phyloP scores from a whole-genome alignment of 139 green algal genomes.

The Zygnema cylindricum region DNA sequence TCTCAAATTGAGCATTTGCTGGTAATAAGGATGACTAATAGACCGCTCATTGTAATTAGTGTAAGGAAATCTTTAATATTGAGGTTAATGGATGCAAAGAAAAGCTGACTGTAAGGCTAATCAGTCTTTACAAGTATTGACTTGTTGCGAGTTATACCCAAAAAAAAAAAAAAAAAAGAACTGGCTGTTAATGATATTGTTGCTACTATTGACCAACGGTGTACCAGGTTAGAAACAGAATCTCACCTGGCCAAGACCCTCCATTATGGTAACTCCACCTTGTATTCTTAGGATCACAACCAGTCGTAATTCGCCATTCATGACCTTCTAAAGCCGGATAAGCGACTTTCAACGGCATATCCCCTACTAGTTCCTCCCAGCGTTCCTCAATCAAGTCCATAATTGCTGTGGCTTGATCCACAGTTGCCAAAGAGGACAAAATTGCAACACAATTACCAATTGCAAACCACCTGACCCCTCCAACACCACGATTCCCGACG shows the following conservation, averaged over 20 bases:
- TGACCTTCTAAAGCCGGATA: constrained; percentile 56
- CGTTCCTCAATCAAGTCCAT: constrained; percentile 60
- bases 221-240: not conserved
- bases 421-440: constrained; percentile 40
- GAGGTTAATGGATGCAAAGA: too few species aligned
- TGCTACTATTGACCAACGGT: too few species aligned
- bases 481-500: not conserved
- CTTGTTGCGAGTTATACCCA: too few species aligned
- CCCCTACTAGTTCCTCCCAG: constrained; percentile 58
- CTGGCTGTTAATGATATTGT: too few species aligned
- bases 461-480: constrained; percentile 44
- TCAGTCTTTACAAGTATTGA: too few species aligned
- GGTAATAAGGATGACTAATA: too few species aligned
- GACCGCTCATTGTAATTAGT: too few species aligned
- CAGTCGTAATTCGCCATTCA: constrained; percentile 59
- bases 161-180: too few species aligned
- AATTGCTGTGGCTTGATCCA: constrained; percentile 45
- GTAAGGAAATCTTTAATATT: too few species aligned
- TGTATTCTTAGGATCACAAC: constrained; percentile 62
- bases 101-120: too few species aligned
- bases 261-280: constrained; percentile 62
- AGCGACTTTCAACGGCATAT: constrained; percentile 56
- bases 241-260: constrained; percentile 52
- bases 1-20: too few species aligned
- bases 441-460: constrained; percentile 61